phyloP scores from a whole-genome alignment of 805 yeast species.

The Starmerella riodocensis region DNA sequence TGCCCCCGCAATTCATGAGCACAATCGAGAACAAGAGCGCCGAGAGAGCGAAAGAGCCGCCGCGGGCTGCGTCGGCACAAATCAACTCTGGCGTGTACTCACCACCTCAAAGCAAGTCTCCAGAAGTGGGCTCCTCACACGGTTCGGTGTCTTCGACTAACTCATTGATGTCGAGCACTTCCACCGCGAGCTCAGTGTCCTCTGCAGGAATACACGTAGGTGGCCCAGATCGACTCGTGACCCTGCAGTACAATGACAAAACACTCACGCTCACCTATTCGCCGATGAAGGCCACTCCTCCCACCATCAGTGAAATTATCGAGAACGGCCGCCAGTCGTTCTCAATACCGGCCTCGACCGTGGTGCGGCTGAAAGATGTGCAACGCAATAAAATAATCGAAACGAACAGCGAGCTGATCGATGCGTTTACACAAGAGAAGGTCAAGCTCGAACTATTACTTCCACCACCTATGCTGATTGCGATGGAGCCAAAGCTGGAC shows the following conservation, averaged over 20 bases:
- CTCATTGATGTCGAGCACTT: background rate
- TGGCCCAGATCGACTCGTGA: slow-evolving; percentile 23
- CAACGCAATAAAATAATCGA: slow-evolving; percentile 27
- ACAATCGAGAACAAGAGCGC: too few relatives aligned
- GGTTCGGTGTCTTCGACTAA: background rate
- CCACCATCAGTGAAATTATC: slow-evolving; percentile 62
- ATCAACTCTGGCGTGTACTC: too few relatives aligned
- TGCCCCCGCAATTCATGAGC: background rate
- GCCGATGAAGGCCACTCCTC: slow-evolving; percentile 57
- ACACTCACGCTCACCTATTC: slow-evolving; percentile 52
- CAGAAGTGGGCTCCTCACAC: background rate
- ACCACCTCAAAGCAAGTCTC: too few relatives aligned
- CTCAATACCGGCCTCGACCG: slow-evolving; percentile 33
- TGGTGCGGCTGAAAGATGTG: slow-evolving; percentile 29
- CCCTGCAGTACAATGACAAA: slow-evolving; percentile 24
- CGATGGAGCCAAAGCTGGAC: background rate
- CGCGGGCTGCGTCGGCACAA: too few relatives aligned
- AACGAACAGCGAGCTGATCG: slow-evolving; percentile 37
- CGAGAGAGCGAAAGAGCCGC: too few relatives aligned
- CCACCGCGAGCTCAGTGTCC: background rate
- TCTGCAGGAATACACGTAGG: background rate
- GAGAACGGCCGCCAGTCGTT: slow-evolving; percentile 68
- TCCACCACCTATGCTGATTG: slow-evolving; percentile 23
- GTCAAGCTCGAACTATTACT: slow-evolving; percentile 33
- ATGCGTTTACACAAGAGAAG: slow-evolving; percentile 31